Evolutionary conservation across 1,284 basidiomycete species (phyloP).

Genomic region (Cystobasidiaceae sp.): DNA sequence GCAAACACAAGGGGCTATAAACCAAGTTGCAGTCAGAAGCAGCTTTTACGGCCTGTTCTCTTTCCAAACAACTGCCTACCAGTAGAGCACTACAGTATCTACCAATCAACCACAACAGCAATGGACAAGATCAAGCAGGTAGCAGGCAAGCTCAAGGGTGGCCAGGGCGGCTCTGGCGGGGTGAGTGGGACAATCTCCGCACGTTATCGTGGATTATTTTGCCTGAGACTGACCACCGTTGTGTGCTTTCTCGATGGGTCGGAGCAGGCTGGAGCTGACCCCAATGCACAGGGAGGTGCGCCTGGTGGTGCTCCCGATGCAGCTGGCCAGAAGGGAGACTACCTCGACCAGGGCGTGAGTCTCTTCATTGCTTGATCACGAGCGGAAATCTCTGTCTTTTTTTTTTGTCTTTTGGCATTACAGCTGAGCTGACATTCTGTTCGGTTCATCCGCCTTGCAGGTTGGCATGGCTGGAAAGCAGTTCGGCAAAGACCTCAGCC

Average conservation of each 20-base stretch:
- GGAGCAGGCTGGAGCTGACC: not conserved
- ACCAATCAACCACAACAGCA: too few relatives aligned
- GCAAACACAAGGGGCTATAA: too few relatives aligned
- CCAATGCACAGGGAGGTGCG: not conserved
- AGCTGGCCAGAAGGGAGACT: not conserved
- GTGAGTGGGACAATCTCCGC: not conserved
- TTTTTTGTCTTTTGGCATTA: too few relatives aligned
- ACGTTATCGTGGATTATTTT: not conserved
- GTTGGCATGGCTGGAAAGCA: not conserved
- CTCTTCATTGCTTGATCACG: too few relatives aligned
- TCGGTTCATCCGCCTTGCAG: too few relatives aligned
- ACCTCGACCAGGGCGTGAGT: not conserved
- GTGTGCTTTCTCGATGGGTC: not conserved
- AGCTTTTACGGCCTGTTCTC: too few relatives aligned
- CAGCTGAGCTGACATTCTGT: too few relatives aligned
- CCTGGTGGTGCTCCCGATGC: not conserved
- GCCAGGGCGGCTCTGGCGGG: not conserved
- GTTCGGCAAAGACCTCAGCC: constrained; percentile 4
- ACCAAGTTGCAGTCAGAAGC: too few relatives aligned
- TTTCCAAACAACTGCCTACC: too few relatives aligned
- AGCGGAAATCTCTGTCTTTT: too few relatives aligned
- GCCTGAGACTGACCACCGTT: too few relatives aligned
- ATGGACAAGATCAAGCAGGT: constrained; percentile 14
- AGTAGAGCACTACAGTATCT: too few relatives aligned
- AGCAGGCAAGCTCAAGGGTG: constrained; percentile 5